Percentiles rank a stretch among this genome's conserved stretches.
These are phyloP conservation scores for Glycyrrhiza uralensis DNA, from an alignment of 306 rosid genomes.

Conservation along the genomic window DNA sequence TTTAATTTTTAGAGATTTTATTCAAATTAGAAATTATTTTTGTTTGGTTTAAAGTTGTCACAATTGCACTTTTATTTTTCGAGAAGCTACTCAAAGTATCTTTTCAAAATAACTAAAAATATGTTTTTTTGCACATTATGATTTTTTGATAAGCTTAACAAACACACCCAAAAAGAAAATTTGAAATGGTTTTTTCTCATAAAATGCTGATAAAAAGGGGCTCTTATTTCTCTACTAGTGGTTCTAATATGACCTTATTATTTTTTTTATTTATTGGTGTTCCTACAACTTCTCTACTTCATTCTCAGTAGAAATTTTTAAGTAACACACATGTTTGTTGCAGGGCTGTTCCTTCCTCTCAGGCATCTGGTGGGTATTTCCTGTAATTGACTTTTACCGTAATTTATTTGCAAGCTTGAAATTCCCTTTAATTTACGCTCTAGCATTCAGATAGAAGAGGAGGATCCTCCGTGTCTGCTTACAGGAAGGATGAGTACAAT, in stretches of 20 bases:
- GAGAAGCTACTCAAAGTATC: background rate
- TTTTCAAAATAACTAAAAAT: background rate
- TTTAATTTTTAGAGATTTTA: background rate
- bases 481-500: conserved; percentile 90
- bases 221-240: conserved; percentile 4
- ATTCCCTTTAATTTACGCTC: conserved; percentile 41
- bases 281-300: background rate
- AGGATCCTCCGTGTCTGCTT: conserved; percentile 77
- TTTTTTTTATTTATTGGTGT: background rate
- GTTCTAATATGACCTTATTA: background rate
- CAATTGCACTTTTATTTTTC: background rate
- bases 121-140: background rate
- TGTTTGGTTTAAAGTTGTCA: background rate
- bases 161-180: too few relatives aligned
- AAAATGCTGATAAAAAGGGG: background rate
- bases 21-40: background rate
- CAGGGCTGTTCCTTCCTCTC: conserved; percentile 84
- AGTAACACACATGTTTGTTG: conserved; percentile 18
- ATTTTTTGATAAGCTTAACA: background rate
- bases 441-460: conserved; percentile 86
- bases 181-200: background rate
- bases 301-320: conserved; percentile 19
- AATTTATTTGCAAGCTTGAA: conserved; percentile 26
- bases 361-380: conserved; percentile 77
- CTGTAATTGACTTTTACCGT: conserved; percentile 13